These are phyloP conservation scores for Kuraishia borneana DNA, from an alignment of 805 yeast species.

Conservation along the genomic window DNA sequence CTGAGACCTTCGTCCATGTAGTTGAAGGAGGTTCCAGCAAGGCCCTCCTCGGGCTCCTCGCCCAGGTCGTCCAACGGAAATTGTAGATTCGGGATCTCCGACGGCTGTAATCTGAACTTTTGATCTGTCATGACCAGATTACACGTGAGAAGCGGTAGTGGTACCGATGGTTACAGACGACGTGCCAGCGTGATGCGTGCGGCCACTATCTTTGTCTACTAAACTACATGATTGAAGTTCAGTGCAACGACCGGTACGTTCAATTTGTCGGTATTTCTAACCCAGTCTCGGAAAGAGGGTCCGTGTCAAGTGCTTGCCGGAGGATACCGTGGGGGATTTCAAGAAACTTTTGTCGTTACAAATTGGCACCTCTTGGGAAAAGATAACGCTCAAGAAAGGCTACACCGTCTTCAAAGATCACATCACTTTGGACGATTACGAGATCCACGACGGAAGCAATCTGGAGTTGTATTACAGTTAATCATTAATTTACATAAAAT, in stretches of 20 bases:
- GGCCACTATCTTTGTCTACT: background rate
- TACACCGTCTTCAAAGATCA: conserved; percentile 80
- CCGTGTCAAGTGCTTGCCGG: conserved; percentile 74
- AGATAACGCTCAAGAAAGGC: conserved; percentile 72
- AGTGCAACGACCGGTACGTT: conserved; percentile 54
- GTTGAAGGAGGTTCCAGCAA: conserved; percentile 2
- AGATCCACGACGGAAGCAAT: conserved; percentile 80
- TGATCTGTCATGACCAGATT: background rate
- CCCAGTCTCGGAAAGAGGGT: conserved; percentile 75
- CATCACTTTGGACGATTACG: conserved; percentile 88
- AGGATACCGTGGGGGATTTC: conserved; percentile 83
- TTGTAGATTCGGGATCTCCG: conserved; percentile 5
- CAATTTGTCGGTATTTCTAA: background rate
- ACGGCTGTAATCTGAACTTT: too few species aligned
- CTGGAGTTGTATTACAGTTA: conserved; percentile 71
- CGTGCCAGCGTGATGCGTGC: too few species aligned
- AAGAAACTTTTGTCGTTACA: conserved; percentile 77
- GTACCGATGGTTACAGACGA: background rate
- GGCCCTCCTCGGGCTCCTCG: background rate
- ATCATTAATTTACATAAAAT: conserved; percentile 19
- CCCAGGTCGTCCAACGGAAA: conserved; percentile 1
- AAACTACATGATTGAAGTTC: conserved; percentile 51
- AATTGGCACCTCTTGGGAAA: conserved; percentile 62
- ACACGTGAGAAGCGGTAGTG: background rate
- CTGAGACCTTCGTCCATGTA: conserved; percentile 3